Evolutionary conservation across 345 rosid species (phyloP).

Genomic region (Camelina sativa): DNA sequence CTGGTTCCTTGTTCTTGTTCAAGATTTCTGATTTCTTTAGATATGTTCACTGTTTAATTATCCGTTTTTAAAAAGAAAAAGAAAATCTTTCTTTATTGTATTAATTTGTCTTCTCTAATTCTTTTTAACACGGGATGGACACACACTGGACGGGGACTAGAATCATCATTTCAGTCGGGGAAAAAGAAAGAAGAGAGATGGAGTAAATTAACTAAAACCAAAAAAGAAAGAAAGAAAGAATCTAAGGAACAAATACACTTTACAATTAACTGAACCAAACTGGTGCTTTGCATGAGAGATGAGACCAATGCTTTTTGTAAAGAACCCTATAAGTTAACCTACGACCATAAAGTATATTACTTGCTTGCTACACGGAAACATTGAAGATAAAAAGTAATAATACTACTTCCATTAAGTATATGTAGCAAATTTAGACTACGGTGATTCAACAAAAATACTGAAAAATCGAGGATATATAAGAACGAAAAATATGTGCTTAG

Average conservation of each 20-base stretch:
- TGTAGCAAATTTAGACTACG: background rate
- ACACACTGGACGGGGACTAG: slow-evolving; percentile 19
- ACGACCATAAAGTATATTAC: slow-evolving; percentile 36
- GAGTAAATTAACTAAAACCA: slow-evolving; percentile 2
- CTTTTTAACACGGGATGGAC: slow-evolving; percentile 25
- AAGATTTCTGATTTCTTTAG: background rate
- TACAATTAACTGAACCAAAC: slow-evolving; percentile 41
- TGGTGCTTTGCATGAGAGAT: slow-evolving; percentile 40
- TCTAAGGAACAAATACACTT: slow-evolving; percentile 31
- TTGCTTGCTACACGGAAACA: slow-evolving; percentile 46
- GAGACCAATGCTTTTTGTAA: slow-evolving; percentile 41
- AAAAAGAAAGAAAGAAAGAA: slow-evolving; percentile 33
- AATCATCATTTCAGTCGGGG: slow-evolving; percentile 32
- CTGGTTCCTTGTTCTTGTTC: no score
- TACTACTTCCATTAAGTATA: slow-evolving; percentile 13
- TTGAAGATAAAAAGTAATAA: slow-evolving; percentile 11
- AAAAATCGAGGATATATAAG: background rate
- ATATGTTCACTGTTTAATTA: slow-evolving; percentile 31
- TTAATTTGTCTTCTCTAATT: background rate
- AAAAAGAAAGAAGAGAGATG: slow-evolving; percentile 13
- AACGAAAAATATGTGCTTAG: background rate
- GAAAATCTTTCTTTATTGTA: slow-evolving; percentile 1
- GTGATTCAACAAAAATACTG: background rate
- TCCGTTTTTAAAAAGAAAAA: slow-evolving; percentile 31
- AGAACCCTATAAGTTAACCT: slow-evolving; percentile 39